phyloP scores from a whole-genome alignment of 495 filamentous ascomycete genomes.

The Hypomontagnella submonticulosa region DNA sequence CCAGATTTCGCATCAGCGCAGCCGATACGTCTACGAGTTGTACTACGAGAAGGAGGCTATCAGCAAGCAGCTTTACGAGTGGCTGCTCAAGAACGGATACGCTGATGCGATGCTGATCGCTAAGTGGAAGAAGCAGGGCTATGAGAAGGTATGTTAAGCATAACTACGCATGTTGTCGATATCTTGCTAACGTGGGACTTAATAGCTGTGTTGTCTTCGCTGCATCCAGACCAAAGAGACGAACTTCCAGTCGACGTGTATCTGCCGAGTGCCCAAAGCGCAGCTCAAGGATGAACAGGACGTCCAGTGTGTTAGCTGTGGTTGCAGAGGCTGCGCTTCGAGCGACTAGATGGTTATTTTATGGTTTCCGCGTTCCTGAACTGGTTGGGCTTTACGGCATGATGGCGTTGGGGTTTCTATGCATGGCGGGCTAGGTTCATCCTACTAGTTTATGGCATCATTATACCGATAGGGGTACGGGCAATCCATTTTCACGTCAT shows the following conservation, averaged over 20 bases:
- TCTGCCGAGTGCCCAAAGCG: conserved; percentile 93
- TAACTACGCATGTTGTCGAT: conserved; percentile 8
- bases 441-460: conserved; percentile 27
- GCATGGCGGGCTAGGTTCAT: conserved; percentile 31
- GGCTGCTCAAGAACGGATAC: conserved; percentile 95
- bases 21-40: conserved; percentile 93
- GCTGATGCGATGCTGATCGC: conserved; percentile 94
- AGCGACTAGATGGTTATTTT: conserved; percentile 67
- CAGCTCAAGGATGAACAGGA: conserved; percentile 90
- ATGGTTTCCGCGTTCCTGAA: conserved; percentile 6
- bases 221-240: conserved; percentile 99
- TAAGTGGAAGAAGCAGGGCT: conserved; percentile 99
- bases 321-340: conserved; percentile 89
- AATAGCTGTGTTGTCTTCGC: conserved; percentile 87
- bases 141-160: conserved; percentile 80
- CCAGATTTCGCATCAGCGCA: conserved; percentile 95
- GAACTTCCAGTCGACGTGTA: conserved; percentile 97
- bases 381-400: conserved; percentile 35
- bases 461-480: conserved; percentile 28
- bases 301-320: conserved; percentile 95
- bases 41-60: conserved; percentile 99
- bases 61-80: conserved; percentile 89
- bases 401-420: conserved; percentile 39
- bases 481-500: conserved; percentile 26
- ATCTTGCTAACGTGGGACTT: conserved; percentile 12